phyloP scores from a whole-genome alignment of 1,284 basidiomycete genomes.

The Neonothopanus nambi region DNA sequence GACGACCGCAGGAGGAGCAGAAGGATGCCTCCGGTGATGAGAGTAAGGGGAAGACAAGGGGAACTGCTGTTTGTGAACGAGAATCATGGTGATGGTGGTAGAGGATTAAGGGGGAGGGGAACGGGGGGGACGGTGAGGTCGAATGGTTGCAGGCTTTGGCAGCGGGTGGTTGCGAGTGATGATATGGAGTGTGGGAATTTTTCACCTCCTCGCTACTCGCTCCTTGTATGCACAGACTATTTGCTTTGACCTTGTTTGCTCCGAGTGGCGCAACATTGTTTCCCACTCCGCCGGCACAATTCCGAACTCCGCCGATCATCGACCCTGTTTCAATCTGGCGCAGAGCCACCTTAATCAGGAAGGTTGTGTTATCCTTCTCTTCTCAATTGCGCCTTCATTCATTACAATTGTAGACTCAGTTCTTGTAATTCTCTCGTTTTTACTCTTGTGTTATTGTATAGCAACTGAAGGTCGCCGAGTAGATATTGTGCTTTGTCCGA shows the following conservation, averaged over 20 bases:
- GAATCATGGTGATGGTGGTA: constrained; percentile 47
- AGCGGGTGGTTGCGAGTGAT: not conserved
- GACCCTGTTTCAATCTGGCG: no score
- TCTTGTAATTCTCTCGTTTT: no score
- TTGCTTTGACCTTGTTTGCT: not conserved
- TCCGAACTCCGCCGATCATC: not conserved
- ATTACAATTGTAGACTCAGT: no score
- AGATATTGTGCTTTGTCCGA: no score
- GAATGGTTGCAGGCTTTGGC: constrained; percentile 11
- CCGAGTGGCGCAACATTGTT: not conserved
- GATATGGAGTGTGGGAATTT: constrained; percentile 8
- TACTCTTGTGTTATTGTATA: no score
- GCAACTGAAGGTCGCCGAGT: no score
- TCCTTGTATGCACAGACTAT: not conserved
- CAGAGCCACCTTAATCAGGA: no score
- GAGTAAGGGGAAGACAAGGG: constrained; percentile 29
- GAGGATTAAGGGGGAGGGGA: not conserved
- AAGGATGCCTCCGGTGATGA: constrained; percentile 60
- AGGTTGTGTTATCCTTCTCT: no score
- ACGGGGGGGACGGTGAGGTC: constrained; percentile 4
- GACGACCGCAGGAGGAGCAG: constrained; percentile 62
- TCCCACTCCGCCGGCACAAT: constrained; percentile 2
- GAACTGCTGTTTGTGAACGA: constrained; percentile 56
- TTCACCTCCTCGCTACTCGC: constrained; percentile 10
- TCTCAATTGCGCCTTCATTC: no score